Conservation (phyloP, 2,329 filamentous ascomycete species). For the Phyllachora maydis region DNA sequence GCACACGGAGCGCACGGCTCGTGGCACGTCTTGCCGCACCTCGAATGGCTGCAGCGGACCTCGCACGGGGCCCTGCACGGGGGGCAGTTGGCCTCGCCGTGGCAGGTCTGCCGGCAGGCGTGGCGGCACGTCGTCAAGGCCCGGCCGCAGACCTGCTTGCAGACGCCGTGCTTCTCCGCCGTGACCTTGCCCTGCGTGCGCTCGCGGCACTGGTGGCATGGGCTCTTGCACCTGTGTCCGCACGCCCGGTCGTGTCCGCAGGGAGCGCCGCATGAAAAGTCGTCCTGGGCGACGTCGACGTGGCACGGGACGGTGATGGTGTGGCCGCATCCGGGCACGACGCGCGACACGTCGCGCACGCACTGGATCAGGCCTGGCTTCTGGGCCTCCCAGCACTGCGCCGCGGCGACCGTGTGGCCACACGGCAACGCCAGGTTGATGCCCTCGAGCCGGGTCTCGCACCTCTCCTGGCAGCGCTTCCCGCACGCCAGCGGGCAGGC, state of each 20-base stretch:
- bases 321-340: conserved; percentile 34
- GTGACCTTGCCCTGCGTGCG: conserved; percentile 10
- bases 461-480: conserved; percentile 18
- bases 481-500: conserved; percentile 20
- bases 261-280: conserved; percentile 22
- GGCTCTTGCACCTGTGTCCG: conserved; percentile 32
- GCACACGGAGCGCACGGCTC: conserved; percentile 6
- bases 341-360: conserved; percentile 18
- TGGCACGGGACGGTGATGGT: conserved; percentile 24
- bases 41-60: conserved; percentile 14
- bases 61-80: conserved; percentile 29
- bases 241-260: conserved; percentile 29
- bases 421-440: conserved; percentile 16
- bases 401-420: conserved; percentile 16
- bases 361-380: conserved; percentile 26
- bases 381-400: conserved; percentile 14
- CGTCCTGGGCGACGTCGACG: conserved; percentile 15
- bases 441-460: conserved; percentile 12
- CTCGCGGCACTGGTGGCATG: conserved; percentile 26
- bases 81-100: conserved; percentile 22
- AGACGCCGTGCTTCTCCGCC: conserved; percentile 22
- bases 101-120: conserved; percentile 27
- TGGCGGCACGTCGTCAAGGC: conserved; percentile 34
- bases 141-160: conserved; percentile 25
- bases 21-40: conserved; percentile 3